These are phyloP conservation scores for Schoenoplectus tabernaemontani DNA, from an alignment of 202 grass and related monocot species.

Conservation along the genomic window DNA sequence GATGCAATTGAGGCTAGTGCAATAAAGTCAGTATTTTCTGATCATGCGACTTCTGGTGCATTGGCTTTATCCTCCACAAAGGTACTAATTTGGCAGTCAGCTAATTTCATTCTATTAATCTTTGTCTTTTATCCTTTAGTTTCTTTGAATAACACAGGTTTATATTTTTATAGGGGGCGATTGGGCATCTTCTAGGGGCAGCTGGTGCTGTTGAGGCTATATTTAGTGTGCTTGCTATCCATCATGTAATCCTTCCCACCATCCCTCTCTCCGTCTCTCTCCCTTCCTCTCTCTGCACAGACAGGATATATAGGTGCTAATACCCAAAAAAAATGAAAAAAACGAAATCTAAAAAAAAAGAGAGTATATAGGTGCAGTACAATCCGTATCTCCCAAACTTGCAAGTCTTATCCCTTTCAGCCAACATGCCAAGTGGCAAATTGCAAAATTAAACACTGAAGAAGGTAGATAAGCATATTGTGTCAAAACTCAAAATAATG, in stretches of 20 bases:
- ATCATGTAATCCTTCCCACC: conserved; percentile 43
- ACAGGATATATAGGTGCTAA: neutral
- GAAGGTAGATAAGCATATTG: too few species aligned
- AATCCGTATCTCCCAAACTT: neutral
- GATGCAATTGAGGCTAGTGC: conserved; percentile 72
- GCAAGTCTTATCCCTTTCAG: neutral
- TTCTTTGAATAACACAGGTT: neutral
- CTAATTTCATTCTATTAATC: neutral
- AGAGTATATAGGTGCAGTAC: neutral
- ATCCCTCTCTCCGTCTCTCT: too few species aligned
- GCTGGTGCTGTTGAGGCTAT: conserved; percentile 91
- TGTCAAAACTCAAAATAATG: too few species aligned
- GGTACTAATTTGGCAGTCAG: conserved; percentile 26
- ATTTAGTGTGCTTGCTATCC: conserved; percentile 65
- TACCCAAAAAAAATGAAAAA: too few species aligned
- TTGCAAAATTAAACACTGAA: too few species aligned
- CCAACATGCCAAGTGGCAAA: neutral
- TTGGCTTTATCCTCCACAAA: conserved; percentile 84
- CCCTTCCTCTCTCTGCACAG: neutral
- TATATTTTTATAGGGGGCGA: conserved; percentile 54
- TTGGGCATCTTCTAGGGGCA: conserved; percentile 85
- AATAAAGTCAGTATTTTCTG: conserved; percentile 54
- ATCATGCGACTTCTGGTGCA: conserved; percentile 53
- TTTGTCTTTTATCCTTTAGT: neutral
- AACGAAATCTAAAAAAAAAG: too few species aligned